Base-by-base conservation (phyloP, 257 asterid genomes). In the Solanum piurae region DNA sequence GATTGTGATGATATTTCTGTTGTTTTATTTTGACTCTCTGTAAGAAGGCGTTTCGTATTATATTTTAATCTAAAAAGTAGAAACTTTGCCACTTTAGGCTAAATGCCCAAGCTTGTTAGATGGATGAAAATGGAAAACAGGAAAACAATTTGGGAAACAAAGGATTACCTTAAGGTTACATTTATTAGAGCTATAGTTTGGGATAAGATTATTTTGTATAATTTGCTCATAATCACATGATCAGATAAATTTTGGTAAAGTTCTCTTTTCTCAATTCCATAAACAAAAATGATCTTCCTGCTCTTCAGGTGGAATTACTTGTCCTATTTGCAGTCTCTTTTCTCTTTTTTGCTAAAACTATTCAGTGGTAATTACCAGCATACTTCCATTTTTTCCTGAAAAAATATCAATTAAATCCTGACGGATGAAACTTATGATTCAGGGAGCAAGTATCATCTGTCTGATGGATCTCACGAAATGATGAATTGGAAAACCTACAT, bases 391-490 rank as follows among this genome's bases (percentile, higher is more conserved):
- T 20, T n/a, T 23, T 42, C 18, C 27, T 1, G 5, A 18, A 80
- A 46, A 44, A 80, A 36, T 25, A 84, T 16, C 36, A 85, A 66
- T 34, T 79, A 20, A 21, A 23, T 69, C 77, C 76, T 73, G 64
- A 89, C 86, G 16, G 33, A 38, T 85, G 86, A 62, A 72, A 23
- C 72, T 82, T 83, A 88, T 69, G 83, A 75, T 91, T 89, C 95
- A 92, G 98, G 94, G 86, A 86, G 87, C 85, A 79, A 87, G 91
- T 86, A 88, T 38, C 85, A 87, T 87, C 80, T 52, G 83, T 92
- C 94, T 21, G 86, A 84, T 46, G 95, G 91, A 76, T 90, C 95
- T n/a, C 83, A 88, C 77, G 96, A 92, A 88, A 92, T 91, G 83
- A 88, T 85, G 66, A 91, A 84, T 72, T 89, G 92, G 94, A 92